Evolutionary conservation across 768 basidiomycete genomes (phyloP), one percentile per base, ranked within the genome.

Genomic region (Cyathus striatus): DNA sequence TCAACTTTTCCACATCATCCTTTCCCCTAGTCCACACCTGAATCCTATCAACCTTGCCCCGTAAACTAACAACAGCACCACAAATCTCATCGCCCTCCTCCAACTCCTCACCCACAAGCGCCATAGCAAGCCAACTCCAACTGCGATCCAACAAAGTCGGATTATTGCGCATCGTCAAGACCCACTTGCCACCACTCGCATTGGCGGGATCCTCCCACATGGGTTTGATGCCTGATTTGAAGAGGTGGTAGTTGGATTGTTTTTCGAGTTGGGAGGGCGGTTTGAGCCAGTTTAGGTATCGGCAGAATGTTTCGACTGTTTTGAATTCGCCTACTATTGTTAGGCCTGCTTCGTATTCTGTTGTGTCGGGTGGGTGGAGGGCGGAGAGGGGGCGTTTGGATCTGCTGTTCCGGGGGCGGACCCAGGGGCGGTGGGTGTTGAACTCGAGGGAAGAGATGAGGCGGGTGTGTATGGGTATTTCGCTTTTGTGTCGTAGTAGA

Each of bases 141-240:
- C 85, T 90, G 26, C 86, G 74, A 68, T 96, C 92, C 39, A 95
- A 68, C 52, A 92, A 60, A 37, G 64, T 62, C 3, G 89, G 81
- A 50, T 84, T 87, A 53, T 85, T 83, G 70, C 86, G 86, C 84
- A 95, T 90, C 54, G 90, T 90, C 44, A 97, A 63, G 16, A 93
- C 90, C 93, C 93, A 96, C 66, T 93, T 94, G 25, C 93, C 93
- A 16, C 93, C 93, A 41, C 84, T 77, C 20, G 88, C 86, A 56
- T 96, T 96, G 42, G 90, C 88, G 23, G 79, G 78, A 60, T 95
- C 93, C 66, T 95, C 93, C 92, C 92, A 96, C 93, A 96, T 95
- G 12, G 90, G 90, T 58, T 91, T 90, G 70, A 93, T 93, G 14
- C 89, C 89, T 17, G 80, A 74, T 66, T 95, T 95, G 79, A 97